A percentile compares a stretch with the other conserved stretches of the same genome.
These are phyloP conservation scores for Macrocystidia cucumis DNA, from an alignment of 1,284 basidiomycete genomes.

Conservation along the genomic window DNA sequence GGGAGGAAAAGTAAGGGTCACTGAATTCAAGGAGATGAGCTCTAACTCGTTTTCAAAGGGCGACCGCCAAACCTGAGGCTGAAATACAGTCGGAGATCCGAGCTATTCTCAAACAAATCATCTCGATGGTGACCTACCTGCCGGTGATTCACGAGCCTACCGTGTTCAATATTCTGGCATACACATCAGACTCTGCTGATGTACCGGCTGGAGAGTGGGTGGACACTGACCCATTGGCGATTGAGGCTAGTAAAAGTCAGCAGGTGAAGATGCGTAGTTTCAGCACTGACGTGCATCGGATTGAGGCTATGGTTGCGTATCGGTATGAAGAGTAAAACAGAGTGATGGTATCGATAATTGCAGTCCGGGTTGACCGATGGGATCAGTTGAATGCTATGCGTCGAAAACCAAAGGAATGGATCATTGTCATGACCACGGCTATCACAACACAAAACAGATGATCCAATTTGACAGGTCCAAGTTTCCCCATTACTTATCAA, in stretches of 20 bases:
- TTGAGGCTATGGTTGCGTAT: conserved; percentile 87
- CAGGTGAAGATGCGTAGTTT: conserved; percentile 91
- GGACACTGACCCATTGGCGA: conserved; percentile 91
- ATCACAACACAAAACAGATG: no score
- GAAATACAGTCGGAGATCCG: conserved; percentile 98
- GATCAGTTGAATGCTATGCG: conserved; percentile 9
- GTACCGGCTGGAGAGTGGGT: conserved; percentile 90
- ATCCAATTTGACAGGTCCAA: no score
- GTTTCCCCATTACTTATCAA: conserved; percentile 11
- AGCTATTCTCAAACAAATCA: conserved; percentile 97
- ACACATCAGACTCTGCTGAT: conserved; percentile 83
- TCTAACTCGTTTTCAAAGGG: conserved; percentile 20
- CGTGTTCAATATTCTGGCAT: conserved; percentile 93
- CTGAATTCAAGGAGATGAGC: conserved; percentile 3
- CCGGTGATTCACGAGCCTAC: conserved; percentile 94
- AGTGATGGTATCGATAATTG: not conserved
- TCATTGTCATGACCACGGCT: conserved; percentile 27
- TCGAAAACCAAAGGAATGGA: conserved; percentile 2
- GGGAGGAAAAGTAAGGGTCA: conserved; percentile 33
- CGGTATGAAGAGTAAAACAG: conserved; percentile 51
- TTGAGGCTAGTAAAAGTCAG: conserved; percentile 93
- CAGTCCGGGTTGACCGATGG: conserved; percentile 14
- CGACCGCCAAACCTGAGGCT: conserved; percentile 67
- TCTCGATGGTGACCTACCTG: conserved; percentile 91
- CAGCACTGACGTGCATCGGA: conserved; percentile 85